Evolutionary conservation across 768 basidiomycete genomes (phyloP), one percentile per base, ranked within the genome.

Genomic region (Suillus ampliporus): DNA sequence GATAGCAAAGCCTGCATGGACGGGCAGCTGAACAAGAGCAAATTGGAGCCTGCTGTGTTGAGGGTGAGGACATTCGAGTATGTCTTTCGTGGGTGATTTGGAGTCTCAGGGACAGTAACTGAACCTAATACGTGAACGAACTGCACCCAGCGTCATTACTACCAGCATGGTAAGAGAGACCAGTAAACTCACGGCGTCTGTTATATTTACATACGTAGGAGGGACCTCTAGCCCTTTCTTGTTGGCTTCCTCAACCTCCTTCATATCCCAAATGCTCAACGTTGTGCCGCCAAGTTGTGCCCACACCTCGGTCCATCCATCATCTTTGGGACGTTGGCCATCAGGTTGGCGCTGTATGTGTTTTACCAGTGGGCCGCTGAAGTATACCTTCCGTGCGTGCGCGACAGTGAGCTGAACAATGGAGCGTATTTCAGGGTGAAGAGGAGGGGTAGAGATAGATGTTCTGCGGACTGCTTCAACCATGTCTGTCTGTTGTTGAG

Each of bases 1-100:
- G 90, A 87, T 37, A 91, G 82, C 58, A 96, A 82, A 17, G 88
- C 84, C 48, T 80, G 73, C 34, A 88, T 85, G 23, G 83, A 83
- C 19, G 90, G 90, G 72, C 94, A 96, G 10, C 94, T 91, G 78
- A 98, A 97, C 4, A 97, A 77, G 37, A 95, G 79, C 50, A 95
- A 82, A 73, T 99, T 98, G 35, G 89, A 89, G 23, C 97, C 97
- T 1, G 96, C 97, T 6, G 93, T 97, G 73, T 96, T 99, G 67
- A 99, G 82, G 0, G 94, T 93, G 61, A 98, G 84, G 58, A 98
- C 90, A 71, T 94, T 92, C 0, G 80, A 80, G 68, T 87, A 91
- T 66, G 86, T 84, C 70, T 84, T 83, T 0, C 83, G 67, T 1
- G 89, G 86, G 1, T 78, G 65, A 13, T 74, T 80, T 1, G 80